Conservation (phyloP, 75 land plant genomes). For the Selaginella moellendorffii region DNA sequence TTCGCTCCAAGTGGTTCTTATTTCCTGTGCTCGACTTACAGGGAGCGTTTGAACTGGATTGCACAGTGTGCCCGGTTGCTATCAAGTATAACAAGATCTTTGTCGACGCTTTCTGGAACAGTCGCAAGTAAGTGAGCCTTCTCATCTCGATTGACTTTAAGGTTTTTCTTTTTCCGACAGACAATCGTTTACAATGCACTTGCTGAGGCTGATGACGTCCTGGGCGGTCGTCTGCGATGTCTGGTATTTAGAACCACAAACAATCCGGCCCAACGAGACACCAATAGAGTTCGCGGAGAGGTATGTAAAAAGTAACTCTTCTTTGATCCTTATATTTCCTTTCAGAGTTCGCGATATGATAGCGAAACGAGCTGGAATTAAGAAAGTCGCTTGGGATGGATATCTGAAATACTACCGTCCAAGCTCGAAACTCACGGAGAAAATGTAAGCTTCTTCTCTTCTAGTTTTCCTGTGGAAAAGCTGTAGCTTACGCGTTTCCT, state of each 20-base stretch:
- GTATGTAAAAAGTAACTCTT: conserved; percentile 15
- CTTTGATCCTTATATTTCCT: no score
- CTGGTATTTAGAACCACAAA: conserved; percentile 93
- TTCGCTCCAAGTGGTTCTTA: neutral
- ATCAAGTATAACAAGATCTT: conserved; percentile 95
- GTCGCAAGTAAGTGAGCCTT: conserved; percentile 54
- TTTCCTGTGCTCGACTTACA: conserved; percentile 13
- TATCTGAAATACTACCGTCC: conserved; percentile 88
- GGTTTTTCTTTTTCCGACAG: conserved; percentile 26
- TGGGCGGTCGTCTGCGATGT: conserved; percentile 99
- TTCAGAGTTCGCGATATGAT: conserved; percentile 90
- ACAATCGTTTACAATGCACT: conserved; percentile 90
- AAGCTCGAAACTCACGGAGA: conserved; percentile 82
- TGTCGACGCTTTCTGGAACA: conserved; percentile 97
- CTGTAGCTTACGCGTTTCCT: conserved; percentile 1
- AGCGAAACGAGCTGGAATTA: conserved; percentile 72
- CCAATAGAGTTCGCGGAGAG: conserved; percentile 97
- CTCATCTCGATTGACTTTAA: neutral
- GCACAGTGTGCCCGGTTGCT: conserved; percentile 86
- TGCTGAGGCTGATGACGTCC: conserved; percentile 86
- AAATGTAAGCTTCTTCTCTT: conserved; percentile 37
- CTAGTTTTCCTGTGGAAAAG: neutral
- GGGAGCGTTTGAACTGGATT: conserved; percentile 98
- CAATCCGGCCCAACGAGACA: conserved; percentile 64
- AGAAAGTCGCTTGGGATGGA: conserved; percentile 98